These are phyloP conservation scores for Orbilia ellipsospora DNA, from an alignment of 2,329 filamentous ascomycete species.

Conservation along the genomic window DNA sequence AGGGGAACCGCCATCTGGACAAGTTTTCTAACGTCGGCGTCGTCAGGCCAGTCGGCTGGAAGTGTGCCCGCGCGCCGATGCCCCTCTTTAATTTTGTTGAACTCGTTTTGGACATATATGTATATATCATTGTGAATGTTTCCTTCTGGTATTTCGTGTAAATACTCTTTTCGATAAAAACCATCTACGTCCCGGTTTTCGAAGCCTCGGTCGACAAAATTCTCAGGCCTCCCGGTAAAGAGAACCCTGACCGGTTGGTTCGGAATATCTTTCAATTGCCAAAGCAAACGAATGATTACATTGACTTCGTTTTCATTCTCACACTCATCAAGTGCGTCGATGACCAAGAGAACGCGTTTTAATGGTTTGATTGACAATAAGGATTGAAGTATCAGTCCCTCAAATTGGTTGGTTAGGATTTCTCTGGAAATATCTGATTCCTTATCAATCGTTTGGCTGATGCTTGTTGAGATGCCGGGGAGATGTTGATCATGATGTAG, in stretches of 20 bases:
- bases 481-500: neutral
- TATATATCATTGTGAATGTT: neutral
- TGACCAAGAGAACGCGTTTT: slow-evolving; percentile 46
- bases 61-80: neutral
- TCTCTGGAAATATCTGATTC: neutral
- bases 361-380: neutral
- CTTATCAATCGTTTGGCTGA: neutral
- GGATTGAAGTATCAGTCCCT: neutral
- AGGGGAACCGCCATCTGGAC: slow-evolving; percentile 1
- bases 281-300: slow-evolving; percentile 60
- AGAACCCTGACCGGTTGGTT: slow-evolving; percentile 54
- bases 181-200: neutral
- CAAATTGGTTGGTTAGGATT: neutral
- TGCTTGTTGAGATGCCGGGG: neutral
- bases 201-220: slow-evolving; percentile 53
- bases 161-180: neutral
- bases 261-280: slow-evolving; percentile 22
- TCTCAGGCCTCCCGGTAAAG: slow-evolving; percentile 57
- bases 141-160: slow-evolving; percentile 12
- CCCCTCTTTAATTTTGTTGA: slow-evolving; percentile 1
- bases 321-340: slow-evolving; percentile 61
- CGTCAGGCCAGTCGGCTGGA: slow-evolving; percentile 8
- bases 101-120: neutral
- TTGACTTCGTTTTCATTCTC: slow-evolving; percentile 56
- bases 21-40: neutral